A percentile compares a stretch with the other conserved stretches of the same genome.
Conservation (phyloP, 2,329 filamentous ascomycete species). For the Nemania sp. region DNA sequence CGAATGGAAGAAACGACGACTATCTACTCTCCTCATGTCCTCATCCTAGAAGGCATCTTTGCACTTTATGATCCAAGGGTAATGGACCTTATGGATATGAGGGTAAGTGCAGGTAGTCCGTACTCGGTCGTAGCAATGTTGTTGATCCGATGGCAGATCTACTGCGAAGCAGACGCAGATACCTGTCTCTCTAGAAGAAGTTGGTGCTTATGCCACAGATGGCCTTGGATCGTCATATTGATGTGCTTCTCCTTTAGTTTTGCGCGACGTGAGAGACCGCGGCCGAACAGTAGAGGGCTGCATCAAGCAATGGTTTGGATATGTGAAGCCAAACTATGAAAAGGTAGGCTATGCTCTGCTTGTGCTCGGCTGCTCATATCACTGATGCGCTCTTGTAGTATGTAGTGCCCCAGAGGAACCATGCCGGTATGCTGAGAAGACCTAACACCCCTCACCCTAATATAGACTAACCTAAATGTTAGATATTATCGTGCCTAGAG, state of each 20-base stretch:
- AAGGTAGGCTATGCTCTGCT: constrained; percentile 59
- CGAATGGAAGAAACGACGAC: constrained; percentile 82
- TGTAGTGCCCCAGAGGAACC: constrained; percentile 90
- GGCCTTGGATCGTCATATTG: constrained; percentile 15
- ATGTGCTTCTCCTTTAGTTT: constrained; percentile 62
- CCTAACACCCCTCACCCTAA: constrained; percentile 20
- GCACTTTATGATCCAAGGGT: constrained; percentile 90
- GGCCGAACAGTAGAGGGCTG: constrained; percentile 93
- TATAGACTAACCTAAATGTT: constrained; percentile 26
- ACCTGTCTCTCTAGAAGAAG: constrained; percentile 90
- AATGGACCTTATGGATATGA: constrained; percentile 89
- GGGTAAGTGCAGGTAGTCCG: constrained; percentile 61
- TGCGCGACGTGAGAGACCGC: constrained; percentile 89
- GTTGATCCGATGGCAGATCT: constrained; percentile 70
- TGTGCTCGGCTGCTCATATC: not conserved
- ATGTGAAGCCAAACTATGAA: constrained; percentile 96
- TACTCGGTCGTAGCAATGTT: not conserved
- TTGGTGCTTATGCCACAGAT: constrained; percentile 58
- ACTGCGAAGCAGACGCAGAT: constrained; percentile 95
- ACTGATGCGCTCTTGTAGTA: constrained; percentile 61
- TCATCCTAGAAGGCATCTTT: constrained; percentile 96
- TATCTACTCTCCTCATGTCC: constrained; percentile 95
- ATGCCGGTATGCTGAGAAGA: constrained; percentile 70
- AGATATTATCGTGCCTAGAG: constrained; percentile 95
- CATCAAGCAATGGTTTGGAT: constrained; percentile 97